phyloP scores from a whole-genome alignment of 108 stramenopile species.

The Discostella stelligeroides region DNA sequence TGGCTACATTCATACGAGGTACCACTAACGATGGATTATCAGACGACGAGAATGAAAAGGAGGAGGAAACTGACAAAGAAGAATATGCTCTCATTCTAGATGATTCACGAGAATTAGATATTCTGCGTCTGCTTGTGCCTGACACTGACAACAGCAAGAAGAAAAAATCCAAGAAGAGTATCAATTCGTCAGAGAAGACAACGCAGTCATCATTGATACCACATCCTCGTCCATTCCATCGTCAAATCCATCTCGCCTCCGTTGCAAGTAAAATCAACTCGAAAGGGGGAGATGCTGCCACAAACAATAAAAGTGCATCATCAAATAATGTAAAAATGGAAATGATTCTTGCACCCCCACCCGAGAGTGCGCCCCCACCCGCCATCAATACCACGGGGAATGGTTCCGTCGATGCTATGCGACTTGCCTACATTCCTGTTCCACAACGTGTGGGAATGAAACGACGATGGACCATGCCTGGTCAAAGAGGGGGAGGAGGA shows the following conservation, averaged over 20 bases:
- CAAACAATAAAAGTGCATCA: constrained; percentile 37
- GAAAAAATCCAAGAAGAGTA: not conserved
- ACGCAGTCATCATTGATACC: constrained; percentile 20
- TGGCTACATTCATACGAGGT: not conserved
- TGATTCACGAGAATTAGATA: constrained; percentile 51
- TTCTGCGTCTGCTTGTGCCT: constrained; percentile 60
- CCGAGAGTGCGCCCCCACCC: constrained; percentile 50
- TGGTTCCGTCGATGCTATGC: constrained; percentile 41
- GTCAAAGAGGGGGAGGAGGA: constrained; percentile 11
- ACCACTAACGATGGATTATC: no score
- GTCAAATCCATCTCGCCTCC: constrained; percentile 29
- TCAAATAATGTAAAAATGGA: constrained; percentile 12
- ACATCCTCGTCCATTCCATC: constrained; percentile 29
- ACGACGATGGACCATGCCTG: constrained; percentile 74
- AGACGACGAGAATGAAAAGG: no score
- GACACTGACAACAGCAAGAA: constrained; percentile 5
- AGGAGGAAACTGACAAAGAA: constrained; percentile 31
- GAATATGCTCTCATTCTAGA: constrained; percentile 47
- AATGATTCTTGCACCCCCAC: constrained; percentile 38
- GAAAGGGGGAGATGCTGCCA: not conserved
- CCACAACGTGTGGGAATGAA: constrained; percentile 79
- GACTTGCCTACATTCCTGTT: constrained; percentile 66
- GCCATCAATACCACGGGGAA: constrained; percentile 25
- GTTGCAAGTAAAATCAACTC: constrained; percentile 8
- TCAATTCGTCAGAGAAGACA: not conserved